Conservation (phyloP, 1,139 yeast genomes). For the Chernovozyma sophiae-reginae region DNA sequence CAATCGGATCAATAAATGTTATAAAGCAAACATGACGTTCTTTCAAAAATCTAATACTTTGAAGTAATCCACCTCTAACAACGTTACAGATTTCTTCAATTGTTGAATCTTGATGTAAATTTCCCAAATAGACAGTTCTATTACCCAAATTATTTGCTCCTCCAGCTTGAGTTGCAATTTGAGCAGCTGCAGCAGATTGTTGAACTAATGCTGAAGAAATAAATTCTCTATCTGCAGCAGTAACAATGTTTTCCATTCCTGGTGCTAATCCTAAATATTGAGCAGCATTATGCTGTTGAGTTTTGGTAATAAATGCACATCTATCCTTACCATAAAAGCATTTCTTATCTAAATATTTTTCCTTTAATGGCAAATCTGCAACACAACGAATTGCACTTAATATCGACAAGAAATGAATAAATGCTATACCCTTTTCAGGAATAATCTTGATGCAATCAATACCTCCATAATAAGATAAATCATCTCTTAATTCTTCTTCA, state of each 20-base stretch:
- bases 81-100: conserved; percentile 92
- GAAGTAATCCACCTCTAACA: conserved; percentile 88
- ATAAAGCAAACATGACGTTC: conserved; percentile 89
- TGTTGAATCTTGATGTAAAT: conserved; percentile 78
- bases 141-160: conserved; percentile 82
- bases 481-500: conserved; percentile 52
- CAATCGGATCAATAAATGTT: conserved; percentile 85
- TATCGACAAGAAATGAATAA: conserved; percentile 56
- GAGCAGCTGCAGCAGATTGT: conserved; percentile 69
- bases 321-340: conserved; percentile 62
- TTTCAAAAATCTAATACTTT: conserved; percentile 64
- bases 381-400: conserved; percentile 58
- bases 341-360: conserved; percentile 52
- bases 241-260: conserved; percentile 78
- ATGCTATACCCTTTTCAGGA: conserved; percentile 58
- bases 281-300: conserved; percentile 96
- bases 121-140: conserved; percentile 87
- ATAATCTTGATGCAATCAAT: conserved; percentile 56
- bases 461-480: conserved; percentile 48
- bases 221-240: conserved; percentile 73
- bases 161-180: conserved; percentile 70
- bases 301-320: conserved; percentile 77
- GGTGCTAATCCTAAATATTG: conserved; percentile 90
- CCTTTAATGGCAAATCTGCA: conserved; percentile 50
- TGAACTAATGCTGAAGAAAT: conserved; percentile 57